phyloP scores from a whole-genome alignment of 148 eudicot genomes.

The Spergularia bocconei region DNA sequence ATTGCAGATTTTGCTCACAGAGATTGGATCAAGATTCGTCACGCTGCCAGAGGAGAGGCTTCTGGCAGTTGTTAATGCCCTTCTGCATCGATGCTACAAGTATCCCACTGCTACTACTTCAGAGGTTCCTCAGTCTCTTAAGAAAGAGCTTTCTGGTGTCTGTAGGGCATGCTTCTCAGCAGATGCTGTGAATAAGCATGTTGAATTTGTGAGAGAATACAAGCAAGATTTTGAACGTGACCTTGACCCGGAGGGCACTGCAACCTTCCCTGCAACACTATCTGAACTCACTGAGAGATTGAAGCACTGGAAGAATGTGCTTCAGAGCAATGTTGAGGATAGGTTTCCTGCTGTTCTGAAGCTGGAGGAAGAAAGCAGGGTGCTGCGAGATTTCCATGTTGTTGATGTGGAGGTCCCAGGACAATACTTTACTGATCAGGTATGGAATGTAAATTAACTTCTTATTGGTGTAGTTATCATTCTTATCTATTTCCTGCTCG shows the following conservation, averaged over 20 bases:
- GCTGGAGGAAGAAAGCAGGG: conserved; percentile 96
- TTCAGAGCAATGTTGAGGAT: conserved; percentile 97
- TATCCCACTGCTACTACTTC: conserved; percentile 97
- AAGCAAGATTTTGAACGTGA: conserved; percentile 97
- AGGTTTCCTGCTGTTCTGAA: conserved; percentile 95
- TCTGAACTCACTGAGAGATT: conserved; percentile 81
- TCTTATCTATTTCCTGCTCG: too few species aligned
- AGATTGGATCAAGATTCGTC: conserved; percentile 96
- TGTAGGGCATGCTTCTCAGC: conserved; percentile 97
- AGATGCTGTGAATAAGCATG: conserved; percentile 98
- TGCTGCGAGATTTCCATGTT: conserved; percentile 90
- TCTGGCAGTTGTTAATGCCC: conserved; percentile 89
- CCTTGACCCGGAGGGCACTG: conserved; percentile 91
- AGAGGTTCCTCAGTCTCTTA: conserved; percentile 96
- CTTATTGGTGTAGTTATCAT: too few species aligned
- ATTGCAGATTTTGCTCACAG: conserved; percentile 80
- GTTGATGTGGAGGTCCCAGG: conserved; percentile 99
- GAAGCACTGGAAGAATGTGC: conserved; percentile 96
- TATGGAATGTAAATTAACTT: conserved; percentile 12
- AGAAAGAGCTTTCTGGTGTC: conserved; percentile 98
- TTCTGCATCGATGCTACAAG: conserved; percentile 95
- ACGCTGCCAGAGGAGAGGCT: conserved; percentile 99
- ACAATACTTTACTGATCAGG: conserved; percentile 96
- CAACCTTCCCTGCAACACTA: conserved; percentile 86
- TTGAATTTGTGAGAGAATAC: conserved; percentile 90